phyloP scores from a whole-genome alignment of 1,139 yeast species.

The Martiniozyma asiatica region DNA sequence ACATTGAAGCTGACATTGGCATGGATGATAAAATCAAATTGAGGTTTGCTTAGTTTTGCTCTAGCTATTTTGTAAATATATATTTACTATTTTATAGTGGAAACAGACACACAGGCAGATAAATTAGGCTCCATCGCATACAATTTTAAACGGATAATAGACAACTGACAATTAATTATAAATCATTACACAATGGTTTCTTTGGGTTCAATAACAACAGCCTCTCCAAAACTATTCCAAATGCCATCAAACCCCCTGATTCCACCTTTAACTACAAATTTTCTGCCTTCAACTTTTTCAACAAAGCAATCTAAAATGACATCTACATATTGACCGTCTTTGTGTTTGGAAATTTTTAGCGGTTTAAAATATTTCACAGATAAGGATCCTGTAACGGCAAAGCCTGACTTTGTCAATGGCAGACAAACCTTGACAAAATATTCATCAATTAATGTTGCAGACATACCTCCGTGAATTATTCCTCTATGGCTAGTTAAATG shows the following conservation, averaged over 20 bases:
- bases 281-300: constrained; percentile 8
- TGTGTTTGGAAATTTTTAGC: constrained; percentile 10
- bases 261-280: constrained; percentile 15
- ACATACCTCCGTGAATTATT: constrained; percentile 45
- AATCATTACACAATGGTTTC: too few species aligned
- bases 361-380: constrained; percentile 17
- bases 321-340: constrained; percentile 7
- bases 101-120: too few species aligned
- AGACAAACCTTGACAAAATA: constrained; percentile 41
- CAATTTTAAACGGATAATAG: too few species aligned
- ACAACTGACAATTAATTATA: too few species aligned
- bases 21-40: too few species aligned
- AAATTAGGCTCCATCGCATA: too few species aligned
- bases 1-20: too few species aligned
- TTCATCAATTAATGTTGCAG: constrained; percentile 44
- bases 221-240: constrained; percentile 15
- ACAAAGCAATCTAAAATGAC: constrained; percentile 15
- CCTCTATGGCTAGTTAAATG: constrained; percentile 37
- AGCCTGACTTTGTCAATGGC: constrained; percentile 26
- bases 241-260: constrained; percentile 10
- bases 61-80: too few species aligned
- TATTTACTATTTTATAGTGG: too few species aligned
- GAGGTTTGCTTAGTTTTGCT: too few species aligned
- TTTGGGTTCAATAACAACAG: constrained; percentile 17
- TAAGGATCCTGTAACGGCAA: constrained; percentile 27